Base-by-base conservation (phyloP, 768 basidiomycete species). In the Cystobasidiopsis lactophilus region DNA sequence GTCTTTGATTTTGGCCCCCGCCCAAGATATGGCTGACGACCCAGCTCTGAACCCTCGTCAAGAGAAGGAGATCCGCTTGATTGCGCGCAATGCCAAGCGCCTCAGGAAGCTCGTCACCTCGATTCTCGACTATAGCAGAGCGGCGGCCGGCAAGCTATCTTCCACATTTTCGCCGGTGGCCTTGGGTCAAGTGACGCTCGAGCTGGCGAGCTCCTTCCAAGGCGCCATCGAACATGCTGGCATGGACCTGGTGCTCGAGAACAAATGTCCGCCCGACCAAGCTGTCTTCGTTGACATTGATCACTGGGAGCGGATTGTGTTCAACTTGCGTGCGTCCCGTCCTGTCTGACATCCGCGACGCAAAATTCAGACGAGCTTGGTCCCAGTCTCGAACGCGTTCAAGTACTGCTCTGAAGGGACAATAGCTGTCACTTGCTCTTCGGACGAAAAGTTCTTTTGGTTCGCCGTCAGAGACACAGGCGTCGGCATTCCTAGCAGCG, bases 41-140 rank as follows among this genome's bases (percentile, higher is more conserved):
- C 47, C 19, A 10, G 26, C 40, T 18, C 52, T 57, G 18, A n/a
- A 53, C 10, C 52, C 38, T 3, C 23, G 35, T 9, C 44, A 52
- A 35, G 46, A 33, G 7, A 40, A 31, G 3, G 23, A 31, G 21
- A 29, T 57, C 10, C 40, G 30, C 2, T 45, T 57, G 4, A 44
- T 57, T 3, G 39, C 53, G 24, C 30, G 55, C 30, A 57, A 57
- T 45, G 55, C 55, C 13, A 7, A 43, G 2, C 55, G 55, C 24
- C 52, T 57, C 10, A 44, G 48, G 11, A 43, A 52, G 3, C 46
- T 57, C 16, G 52, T 57, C 31, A 57, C 53, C 40, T 47, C 43
- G 31, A 52, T 57, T 27, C 52, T 57, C n/a, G 55, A 57, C 46
- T 57, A 53, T 37, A 33, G 52, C 19, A n/a, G 55, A 14, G 43